phyloP scores from a whole-genome alignment of 2,329 filamentous ascomycete genomes.

The Malbranchea cinnamomea region DNA sequence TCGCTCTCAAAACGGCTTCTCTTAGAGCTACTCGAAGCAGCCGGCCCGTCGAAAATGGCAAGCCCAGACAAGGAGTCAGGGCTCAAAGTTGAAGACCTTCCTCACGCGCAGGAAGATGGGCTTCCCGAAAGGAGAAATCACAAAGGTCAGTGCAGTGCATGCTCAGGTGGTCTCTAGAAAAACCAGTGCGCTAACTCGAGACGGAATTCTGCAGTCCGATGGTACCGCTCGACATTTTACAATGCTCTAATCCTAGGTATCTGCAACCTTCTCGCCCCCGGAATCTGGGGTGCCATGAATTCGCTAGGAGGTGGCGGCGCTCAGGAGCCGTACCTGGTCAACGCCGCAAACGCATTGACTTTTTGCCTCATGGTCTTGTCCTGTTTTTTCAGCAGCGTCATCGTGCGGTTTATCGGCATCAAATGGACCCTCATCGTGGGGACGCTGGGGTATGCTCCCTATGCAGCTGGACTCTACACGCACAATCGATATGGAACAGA shows the following conservation, averaged over 20 bases:
- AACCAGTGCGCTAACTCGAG: too few species aligned
- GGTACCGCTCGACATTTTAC: slow-evolving; percentile 58
- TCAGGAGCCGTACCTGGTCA: slow-evolving; percentile 50
- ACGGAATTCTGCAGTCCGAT: too few species aligned
- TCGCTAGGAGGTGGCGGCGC: slow-evolving; percentile 55
- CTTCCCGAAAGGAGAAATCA: too few species aligned
- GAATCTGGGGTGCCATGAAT: slow-evolving; percentile 63
- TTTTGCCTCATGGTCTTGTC: slow-evolving; percentile 61
- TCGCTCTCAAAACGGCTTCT: too few species aligned
- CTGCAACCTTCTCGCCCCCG: slow-evolving; percentile 55
- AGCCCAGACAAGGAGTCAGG: too few species aligned
- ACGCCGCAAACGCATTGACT: slow-evolving; percentile 54
- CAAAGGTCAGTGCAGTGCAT: too few species aligned
- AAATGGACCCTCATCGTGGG: slow-evolving; percentile 57
- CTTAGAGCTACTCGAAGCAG: too few species aligned
- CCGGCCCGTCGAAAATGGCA: too few species aligned
- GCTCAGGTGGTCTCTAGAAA: too few species aligned
- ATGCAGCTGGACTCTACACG: slow-evolving; percentile 54
- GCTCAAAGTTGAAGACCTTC: too few species aligned
- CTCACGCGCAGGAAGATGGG: too few species aligned
- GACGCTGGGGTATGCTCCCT: slow-evolving; percentile 57
- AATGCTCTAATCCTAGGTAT: slow-evolving; percentile 57
- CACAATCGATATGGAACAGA: slow-evolving; percentile 56
- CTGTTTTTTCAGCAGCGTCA: slow-evolving; percentile 48
- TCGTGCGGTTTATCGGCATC: slow-evolving; percentile 55